Evolutionary conservation across 2,329 filamentous ascomycete species (phyloP).

Genomic region (Pseudogymnoascus sp.): DNA sequence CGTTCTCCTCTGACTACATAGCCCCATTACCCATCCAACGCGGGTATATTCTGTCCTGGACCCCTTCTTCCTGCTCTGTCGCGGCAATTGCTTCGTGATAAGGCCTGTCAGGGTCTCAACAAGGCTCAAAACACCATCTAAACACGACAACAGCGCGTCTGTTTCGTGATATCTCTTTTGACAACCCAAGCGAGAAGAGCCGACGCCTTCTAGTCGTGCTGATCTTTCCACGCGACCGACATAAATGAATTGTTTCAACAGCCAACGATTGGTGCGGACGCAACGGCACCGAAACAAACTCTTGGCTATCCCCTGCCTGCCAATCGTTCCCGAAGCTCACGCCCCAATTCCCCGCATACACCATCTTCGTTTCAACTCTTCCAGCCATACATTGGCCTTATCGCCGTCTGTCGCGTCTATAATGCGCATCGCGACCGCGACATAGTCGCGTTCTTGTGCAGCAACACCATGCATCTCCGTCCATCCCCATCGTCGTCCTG

Average conservation of each 20-base stretch:
- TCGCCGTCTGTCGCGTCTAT: slow-evolving; percentile 6
- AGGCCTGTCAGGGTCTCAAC: background rate
- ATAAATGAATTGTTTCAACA: slow-evolving; percentile 5
- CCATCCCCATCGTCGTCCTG: background rate
- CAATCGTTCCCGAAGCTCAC: background rate
- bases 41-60: background rate
- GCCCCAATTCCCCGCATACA: background rate
- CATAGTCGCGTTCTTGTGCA: slow-evolving; percentile 9
- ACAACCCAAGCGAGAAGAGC: background rate
- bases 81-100: background rate
- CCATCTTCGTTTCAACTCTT: slow-evolving; percentile 10
- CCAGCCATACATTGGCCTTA: background rate
- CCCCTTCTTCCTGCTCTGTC: background rate
- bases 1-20: background rate
- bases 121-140: background rate
- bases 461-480: background rate
- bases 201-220: slow-evolving; percentile 6
- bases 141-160: slow-evolving; percentile 9
- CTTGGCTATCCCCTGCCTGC: background rate
- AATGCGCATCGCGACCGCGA: slow-evolving; percentile 6
- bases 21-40: background rate
- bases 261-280: slow-evolving; percentile 6
- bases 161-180: slow-evolving; percentile 1
- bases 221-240: background rate
- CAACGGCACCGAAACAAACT: background rate